Base-by-base conservation (phyloP, 2,329 filamentous ascomycete genomes). In the Diplodia intermedia region DNA sequence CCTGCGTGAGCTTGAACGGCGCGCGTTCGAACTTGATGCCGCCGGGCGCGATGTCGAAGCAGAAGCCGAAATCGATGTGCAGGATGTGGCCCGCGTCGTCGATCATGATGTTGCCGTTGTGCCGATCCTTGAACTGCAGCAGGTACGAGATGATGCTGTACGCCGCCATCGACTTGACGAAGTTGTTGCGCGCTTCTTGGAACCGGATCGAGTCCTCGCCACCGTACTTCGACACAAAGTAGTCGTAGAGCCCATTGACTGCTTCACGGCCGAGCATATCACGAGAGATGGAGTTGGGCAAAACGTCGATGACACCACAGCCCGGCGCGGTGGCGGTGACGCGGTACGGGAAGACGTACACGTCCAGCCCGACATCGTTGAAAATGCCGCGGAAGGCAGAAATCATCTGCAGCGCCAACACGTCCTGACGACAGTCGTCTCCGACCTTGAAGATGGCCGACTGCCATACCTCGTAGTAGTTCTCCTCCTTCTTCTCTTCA, bases 101-200 rank as follows among this genome's bases (percentile, higher is more conserved):
- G 71, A 99, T 90, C 96, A 99, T 99, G 83, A 99, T 99, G 83
- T 99, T 99, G 70, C 95, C 95, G 79, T 99, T 99, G 82, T 99
- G 95, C 3, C 95, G 90, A 78, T 99, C 95, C 80, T 99, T 99
- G 89, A 99, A 98, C 76, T 99, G 96, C 47, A 99, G 84, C 15
- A 99, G 85, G 82, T 97, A 99, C 0, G 93, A 96, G 72, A 99
- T 98, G 75, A 99, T 90, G 20, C 92, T 96, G 83, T 99, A 99
- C 14, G 95, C 96, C 0, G 96, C 95, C 95, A 99, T 98, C 77
- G 91, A 95, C 83, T 99, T 99, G 80, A 99, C 94, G 77, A 99
- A 99, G 80, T 98, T 98, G 82, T 88, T 94, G 70, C 95, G 90
- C 12, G 95, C 95, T 79, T 94, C 91, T 80, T 99, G 96, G 85